Conservation (phyloP, 495 filamentous ascomycete genomes). For the Hypoxylon lenormandii region DNA sequence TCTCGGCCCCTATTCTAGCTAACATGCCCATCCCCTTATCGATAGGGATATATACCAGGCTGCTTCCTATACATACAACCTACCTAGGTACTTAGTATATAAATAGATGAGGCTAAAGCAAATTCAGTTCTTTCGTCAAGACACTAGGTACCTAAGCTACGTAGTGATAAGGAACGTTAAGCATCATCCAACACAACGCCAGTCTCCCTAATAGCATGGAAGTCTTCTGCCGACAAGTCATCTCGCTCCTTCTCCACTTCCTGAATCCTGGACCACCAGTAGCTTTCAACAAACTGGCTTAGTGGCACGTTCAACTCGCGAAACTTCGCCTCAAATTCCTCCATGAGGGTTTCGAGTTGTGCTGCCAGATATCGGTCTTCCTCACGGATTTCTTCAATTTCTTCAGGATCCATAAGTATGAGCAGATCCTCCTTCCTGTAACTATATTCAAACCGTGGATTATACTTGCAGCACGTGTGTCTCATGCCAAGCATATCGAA, state of each 20-base stretch:
- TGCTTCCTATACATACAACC: no score
- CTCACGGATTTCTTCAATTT: slow-evolving; percentile 30
- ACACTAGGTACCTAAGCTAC: no score
- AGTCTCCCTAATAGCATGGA: slow-evolving; percentile 15
- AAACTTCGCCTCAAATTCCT: slow-evolving; percentile 23
- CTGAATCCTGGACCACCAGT: slow-evolving; percentile 15
- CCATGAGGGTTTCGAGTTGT: slow-evolving; percentile 13
- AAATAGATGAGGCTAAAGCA: no score
- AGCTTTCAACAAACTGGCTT: slow-evolving; percentile 11
- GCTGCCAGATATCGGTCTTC: slow-evolving; percentile 23
- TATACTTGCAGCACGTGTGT: slow-evolving; percentile 22
- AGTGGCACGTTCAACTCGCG: slow-evolving; percentile 1
- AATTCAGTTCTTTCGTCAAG: no score
- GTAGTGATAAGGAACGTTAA: neutral
- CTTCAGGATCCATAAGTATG: slow-evolving; percentile 15
- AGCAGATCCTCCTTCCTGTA: neutral
- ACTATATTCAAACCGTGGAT: neutral
- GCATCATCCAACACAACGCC: slow-evolving; percentile 24
- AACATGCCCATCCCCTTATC: no score
- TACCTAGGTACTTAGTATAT: no score
- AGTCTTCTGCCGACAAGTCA: neutral
- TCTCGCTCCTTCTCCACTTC: slow-evolving; percentile 9
- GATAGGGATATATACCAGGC: no score
- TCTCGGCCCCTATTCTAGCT: no score
- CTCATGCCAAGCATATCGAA: slow-evolving; percentile 22